phyloP scores from a whole-genome alignment of 164 flowering plant species.

The Umbellularia californica region DNA sequence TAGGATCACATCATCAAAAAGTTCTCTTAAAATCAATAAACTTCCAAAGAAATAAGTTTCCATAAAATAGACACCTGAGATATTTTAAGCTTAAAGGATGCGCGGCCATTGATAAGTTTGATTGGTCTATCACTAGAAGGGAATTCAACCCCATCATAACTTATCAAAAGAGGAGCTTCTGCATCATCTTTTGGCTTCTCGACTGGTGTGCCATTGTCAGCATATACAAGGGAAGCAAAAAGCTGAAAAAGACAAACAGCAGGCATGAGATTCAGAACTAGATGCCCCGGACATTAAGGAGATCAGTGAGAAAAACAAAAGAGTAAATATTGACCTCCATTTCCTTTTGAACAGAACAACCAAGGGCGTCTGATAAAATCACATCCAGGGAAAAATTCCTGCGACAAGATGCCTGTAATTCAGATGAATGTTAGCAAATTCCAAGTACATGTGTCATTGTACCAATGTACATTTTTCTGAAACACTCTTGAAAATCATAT shows the following conservation, averaged over 20 bases:
- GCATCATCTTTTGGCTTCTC: conserved; percentile 58
- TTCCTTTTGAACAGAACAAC: conserved; percentile 50
- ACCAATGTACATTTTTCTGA: neutral
- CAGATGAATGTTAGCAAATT: conserved; percentile 1
- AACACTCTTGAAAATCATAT: neutral
- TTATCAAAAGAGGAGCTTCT: conserved; percentile 79
- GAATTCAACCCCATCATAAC: conserved; percentile 73
- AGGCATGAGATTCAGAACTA: neutral
- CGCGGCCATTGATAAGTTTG: conserved; percentile 64
- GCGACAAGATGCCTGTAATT: conserved; percentile 76
- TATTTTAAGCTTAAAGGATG: conserved; percentile 84
- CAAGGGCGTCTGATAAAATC: conserved; percentile 54
- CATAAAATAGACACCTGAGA: conserved; percentile 55
- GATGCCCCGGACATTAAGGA: neutral
- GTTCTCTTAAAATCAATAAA: neutral
- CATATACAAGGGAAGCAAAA: conserved; percentile 75
- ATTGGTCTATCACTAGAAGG: conserved; percentile 61
- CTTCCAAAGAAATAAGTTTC: neutral
- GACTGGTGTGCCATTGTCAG: conserved; percentile 57
- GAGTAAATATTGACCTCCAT: conserved; percentile 46
- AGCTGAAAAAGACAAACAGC: conserved; percentile 31
- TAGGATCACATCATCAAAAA: neutral
- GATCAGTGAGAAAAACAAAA: neutral
- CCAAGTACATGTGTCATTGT: neutral
- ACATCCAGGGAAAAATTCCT: conserved; percentile 72